Evolutionary conservation across 2,329 filamentous ascomycete genomes (phyloP).

Genomic region (Coniochaeta ligniaria): DNA sequence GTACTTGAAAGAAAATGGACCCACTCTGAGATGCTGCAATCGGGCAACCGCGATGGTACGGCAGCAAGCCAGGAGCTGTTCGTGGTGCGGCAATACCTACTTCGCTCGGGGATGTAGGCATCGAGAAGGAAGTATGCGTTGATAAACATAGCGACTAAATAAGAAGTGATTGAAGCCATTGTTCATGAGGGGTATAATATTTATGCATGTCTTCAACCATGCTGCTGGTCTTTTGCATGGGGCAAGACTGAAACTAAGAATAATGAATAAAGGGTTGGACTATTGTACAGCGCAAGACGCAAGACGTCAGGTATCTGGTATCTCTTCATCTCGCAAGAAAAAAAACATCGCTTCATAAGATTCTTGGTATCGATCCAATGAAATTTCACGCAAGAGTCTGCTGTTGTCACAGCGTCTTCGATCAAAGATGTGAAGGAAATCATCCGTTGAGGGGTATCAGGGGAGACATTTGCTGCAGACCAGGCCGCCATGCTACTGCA

Average conservation of each 20-base stretch:
- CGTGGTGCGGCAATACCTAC: too few relatives aligned
- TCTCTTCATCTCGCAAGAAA: background rate
- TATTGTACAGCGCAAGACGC: background rate
- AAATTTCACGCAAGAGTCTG: background rate
- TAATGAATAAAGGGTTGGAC: background rate
- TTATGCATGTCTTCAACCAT: too few relatives aligned
- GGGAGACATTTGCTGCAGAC: background rate
- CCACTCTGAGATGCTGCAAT: too few relatives aligned
- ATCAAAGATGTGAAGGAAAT: background rate
- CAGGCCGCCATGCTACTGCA: background rate
- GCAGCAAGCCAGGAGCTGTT: too few relatives aligned
- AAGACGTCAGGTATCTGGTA: background rate
- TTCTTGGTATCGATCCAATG: background rate
- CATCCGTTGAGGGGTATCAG: background rate
- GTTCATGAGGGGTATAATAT: too few relatives aligned
- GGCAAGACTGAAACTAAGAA: background rate
- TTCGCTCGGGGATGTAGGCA: too few relatives aligned
- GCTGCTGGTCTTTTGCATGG: too few relatives aligned
- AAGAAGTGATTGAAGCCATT: too few relatives aligned
- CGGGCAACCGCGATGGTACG: too few relatives aligned
- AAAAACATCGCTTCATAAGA: background rate
- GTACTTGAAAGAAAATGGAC: too few relatives aligned
- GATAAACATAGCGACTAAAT: too few relatives aligned
- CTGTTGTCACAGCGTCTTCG: background rate
- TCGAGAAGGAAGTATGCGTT: too few relatives aligned